Percentiles rank a stretch among this genome's conserved stretches.
These are phyloP conservation scores for Boletus patriciae DNA, from an alignment of 768 basidiomycete species.

Conservation along the genomic window DNA sequence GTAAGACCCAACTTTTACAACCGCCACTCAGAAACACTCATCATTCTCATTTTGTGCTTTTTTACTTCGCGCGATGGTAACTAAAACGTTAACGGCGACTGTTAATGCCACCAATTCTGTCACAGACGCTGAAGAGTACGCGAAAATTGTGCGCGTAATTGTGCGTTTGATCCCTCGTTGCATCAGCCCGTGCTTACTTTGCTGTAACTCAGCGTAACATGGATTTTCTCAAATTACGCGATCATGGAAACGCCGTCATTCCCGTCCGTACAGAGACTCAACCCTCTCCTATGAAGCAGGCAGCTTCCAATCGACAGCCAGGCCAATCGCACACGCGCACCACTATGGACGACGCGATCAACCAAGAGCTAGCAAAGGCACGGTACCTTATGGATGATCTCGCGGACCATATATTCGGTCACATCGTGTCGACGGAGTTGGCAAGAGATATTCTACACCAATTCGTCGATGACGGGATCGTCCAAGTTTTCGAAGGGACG, in stretches of 20 bases:
- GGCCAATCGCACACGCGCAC: slow-evolving; percentile 1
- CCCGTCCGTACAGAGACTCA: background rate
- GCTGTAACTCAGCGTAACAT: background rate
- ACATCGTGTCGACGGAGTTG: background rate
- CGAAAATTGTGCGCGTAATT: background rate
- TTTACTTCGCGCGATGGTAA: background rate
- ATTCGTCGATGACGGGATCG: background rate
- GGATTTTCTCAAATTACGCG: background rate
- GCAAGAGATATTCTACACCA: background rate
- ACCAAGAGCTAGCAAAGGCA: slow-evolving; percentile 3
- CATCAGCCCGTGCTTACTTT: background rate
- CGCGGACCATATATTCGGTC: slow-evolving; percentile 11
- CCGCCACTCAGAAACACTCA: background rate
- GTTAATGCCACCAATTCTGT: background rate
- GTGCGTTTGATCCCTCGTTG: background rate
- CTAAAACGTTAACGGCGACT: background rate
- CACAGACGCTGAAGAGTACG: background rate
- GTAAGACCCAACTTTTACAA: background rate
- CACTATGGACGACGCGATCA: background rate
- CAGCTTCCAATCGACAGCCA: background rate
- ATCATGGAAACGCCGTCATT: background rate
- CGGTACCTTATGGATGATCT: background rate
- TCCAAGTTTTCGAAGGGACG: background rate
- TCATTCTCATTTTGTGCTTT: background rate
- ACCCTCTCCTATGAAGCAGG: background rate